These are phyloP conservation scores for Luzula sylvatica DNA, from an alignment of 176 grass and related monocot species.

Conservation along the genomic window DNA sequence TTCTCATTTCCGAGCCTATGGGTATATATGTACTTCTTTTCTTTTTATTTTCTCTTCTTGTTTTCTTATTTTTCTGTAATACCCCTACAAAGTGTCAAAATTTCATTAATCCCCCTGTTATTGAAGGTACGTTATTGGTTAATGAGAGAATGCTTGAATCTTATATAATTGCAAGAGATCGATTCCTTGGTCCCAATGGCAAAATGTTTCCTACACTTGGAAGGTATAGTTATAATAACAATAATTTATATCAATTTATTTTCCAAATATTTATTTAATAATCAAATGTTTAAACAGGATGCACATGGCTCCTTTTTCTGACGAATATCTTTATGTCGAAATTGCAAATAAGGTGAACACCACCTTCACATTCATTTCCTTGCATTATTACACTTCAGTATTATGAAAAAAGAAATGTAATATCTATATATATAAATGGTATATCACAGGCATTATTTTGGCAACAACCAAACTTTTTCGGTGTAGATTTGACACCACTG, in stretches of 20 bases:
- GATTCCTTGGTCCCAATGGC: constrained; percentile 77
- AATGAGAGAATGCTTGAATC: constrained; percentile 99
- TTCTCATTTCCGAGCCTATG: constrained; percentile 98
- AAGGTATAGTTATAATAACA: constrained; percentile 36
- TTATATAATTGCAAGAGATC: constrained; percentile 92
- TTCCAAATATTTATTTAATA: no score
- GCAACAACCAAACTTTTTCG: constrained; percentile 98
- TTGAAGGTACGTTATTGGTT: constrained; percentile 79
- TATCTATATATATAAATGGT: neutral
- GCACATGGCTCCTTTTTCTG: constrained; percentile 96
- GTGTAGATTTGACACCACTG: constrained; percentile 95
- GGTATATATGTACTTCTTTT: constrained; percentile 30
- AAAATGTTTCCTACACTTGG: constrained; percentile 99
- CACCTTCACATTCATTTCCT: neutral
- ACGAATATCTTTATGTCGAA: constrained; percentile 99
- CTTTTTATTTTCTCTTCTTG: neutral
- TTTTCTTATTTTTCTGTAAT: constrained; percentile 1
- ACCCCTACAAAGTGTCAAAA: neutral
- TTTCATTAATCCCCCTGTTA: neutral
- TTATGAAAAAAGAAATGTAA: neutral
- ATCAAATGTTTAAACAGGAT: constrained; percentile 42
- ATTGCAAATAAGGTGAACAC: constrained; percentile 98
- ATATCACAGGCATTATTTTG: constrained; percentile 76
- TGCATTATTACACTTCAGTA: neutral
- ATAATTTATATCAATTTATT: neutral